Conservation (phyloP, 2,329 filamentous ascomycete species). For the Rasamsonia emersonii region DNA sequence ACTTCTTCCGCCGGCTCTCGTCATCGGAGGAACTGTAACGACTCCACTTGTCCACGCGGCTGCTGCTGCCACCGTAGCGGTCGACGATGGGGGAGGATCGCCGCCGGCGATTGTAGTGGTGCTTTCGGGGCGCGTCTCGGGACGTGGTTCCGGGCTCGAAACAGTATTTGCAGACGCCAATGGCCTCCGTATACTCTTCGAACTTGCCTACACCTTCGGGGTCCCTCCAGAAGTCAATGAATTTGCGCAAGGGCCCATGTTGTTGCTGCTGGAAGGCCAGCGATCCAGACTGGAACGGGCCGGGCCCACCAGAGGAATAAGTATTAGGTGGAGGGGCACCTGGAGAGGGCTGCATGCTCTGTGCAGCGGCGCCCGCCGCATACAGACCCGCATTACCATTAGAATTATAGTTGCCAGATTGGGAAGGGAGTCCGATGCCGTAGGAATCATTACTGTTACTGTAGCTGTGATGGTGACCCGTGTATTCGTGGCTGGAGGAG, state of each 20-base stretch:
- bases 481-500: conserved; percentile 13
- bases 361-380: conserved; percentile 7
- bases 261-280: conserved; percentile 46
- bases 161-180: conserved; percentile 57
- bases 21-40: conserved; percentile 49
- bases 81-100: conserved; percentile 34
- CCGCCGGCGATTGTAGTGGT: conserved; percentile 43
- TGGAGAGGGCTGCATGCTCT: conserved; percentile 2
- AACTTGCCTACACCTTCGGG: conserved; percentile 57
- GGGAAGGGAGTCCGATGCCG: conserved; percentile 4
- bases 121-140: conserved; percentile 51
- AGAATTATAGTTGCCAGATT: conserved; percentile 2
- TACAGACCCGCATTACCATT: conserved; percentile 9
- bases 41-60: conserved; percentile 51
- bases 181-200: conserved; percentile 60
- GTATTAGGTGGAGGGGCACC: no score
- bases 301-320: conserved; percentile 13
- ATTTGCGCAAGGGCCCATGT: conserved; percentile 46
- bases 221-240: conserved; percentile 55
- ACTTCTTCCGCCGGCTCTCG: conserved; percentile 38
- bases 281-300: conserved; percentile 22
- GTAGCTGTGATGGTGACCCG: background rate
- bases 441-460: conserved; percentile 5
- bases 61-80: conserved; percentile 29
- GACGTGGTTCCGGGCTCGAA: conserved; percentile 53